Conservation (phyloP, 495 filamentous ascomycete genomes). For the Xeromyces bisporus region DNA sequence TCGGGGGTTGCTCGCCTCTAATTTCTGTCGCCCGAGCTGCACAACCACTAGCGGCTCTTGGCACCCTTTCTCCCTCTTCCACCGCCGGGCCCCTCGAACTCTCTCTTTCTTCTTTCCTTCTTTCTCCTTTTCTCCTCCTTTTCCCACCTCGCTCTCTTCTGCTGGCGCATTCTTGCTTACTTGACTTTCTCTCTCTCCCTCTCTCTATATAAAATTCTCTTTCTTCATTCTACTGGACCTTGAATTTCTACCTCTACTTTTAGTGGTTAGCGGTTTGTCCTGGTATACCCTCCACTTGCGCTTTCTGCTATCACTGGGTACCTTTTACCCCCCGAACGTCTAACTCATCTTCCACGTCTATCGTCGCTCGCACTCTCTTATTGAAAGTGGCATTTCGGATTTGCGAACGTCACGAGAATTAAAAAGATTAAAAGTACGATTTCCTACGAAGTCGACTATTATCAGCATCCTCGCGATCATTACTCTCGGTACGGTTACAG, state of each 20-base stretch:
- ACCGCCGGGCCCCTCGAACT: slow-evolving; percentile 34
- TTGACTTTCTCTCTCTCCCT: no score
- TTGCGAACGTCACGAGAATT: no score
- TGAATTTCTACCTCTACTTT: slow-evolving; percentile 1
- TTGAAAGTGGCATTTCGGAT: no score
- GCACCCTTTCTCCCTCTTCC: slow-evolving; percentile 28
- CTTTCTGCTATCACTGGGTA: slow-evolving; percentile 5
- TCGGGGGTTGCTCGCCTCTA: slow-evolving; percentile 18
- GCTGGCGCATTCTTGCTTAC: no score
- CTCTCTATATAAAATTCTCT: no score
- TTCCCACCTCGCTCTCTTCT: slow-evolving; percentile 5
- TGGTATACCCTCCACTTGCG: slow-evolving; percentile 1
- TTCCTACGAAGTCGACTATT: no score
- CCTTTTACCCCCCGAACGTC: slow-evolving; percentile 1
- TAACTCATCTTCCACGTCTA: slow-evolving; percentile 1
- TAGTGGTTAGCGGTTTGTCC: no score
- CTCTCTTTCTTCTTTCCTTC: slow-evolving; percentile 12
- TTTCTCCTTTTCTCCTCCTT: slow-evolving; percentile 9
- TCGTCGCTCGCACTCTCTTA: no score
- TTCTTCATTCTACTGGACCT: slow-evolving; percentile 3
- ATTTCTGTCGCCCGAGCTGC: slow-evolving; percentile 25
- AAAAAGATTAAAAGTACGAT: no score
- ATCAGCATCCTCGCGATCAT: no score
- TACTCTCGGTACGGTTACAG: no score
- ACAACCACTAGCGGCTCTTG: slow-evolving; percentile 34